These are phyloP conservation scores for Blastocystis sp. DNA, from an alignment of 352 stramenopile genomes.

Conservation along the genomic window DNA sequence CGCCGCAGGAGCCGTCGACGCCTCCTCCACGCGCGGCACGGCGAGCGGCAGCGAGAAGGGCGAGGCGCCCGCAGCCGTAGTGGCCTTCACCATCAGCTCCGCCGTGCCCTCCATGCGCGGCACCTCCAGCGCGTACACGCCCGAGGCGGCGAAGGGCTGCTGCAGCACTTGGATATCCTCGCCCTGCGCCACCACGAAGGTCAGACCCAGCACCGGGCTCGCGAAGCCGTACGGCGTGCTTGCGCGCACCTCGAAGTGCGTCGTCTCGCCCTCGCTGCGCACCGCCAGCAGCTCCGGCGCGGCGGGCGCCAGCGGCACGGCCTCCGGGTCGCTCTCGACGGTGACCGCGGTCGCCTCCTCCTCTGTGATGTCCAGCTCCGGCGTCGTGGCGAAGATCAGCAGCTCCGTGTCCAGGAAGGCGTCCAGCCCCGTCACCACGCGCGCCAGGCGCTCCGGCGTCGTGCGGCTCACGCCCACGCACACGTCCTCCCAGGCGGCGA, in stretches of 20 bases:
- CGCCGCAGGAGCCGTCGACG: background rate
- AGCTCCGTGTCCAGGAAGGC: background rate
- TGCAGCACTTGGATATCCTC: background rate
- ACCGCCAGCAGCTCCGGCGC: conserved; percentile 11
- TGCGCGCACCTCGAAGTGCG: background rate
- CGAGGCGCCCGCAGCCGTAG: conserved; percentile 9
- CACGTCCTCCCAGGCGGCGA: conserved; percentile 2
- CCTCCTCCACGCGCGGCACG: background rate
- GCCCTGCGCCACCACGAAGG: background rate
- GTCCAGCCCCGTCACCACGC: background rate
- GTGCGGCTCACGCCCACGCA: background rate
- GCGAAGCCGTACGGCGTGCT: background rate
- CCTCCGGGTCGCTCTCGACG: too few relatives aligned
- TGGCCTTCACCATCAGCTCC: conserved; percentile 25
- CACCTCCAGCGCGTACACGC: background rate
- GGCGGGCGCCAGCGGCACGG: background rate
- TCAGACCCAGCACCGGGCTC: conserved; percentile 1
- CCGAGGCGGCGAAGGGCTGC: background rate
- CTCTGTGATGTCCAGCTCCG: background rate
- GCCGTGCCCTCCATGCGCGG: background rate
- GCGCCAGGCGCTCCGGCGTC: background rate
- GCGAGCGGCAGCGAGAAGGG: background rate
- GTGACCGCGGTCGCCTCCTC: background rate
- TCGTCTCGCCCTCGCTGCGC: background rate
- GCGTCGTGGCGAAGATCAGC: background rate